These are phyloP conservation scores for Plenodomus lindquistii DNA, from an alignment of 2,329 filamentous ascomycete species.

Conservation along the genomic window DNA sequence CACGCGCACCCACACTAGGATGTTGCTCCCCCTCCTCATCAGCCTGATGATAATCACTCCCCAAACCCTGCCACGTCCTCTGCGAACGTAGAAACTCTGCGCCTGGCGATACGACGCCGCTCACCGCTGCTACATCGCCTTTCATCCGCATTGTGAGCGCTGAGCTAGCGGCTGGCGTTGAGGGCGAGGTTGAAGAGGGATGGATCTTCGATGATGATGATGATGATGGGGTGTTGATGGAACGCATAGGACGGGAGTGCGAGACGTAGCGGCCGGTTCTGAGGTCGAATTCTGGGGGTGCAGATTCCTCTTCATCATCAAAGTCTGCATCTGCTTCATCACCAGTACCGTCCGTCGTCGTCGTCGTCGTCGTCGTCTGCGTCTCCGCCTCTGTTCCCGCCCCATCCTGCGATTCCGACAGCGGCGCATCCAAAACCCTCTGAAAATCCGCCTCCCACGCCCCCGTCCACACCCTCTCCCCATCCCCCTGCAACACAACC, in stretches of 20 bases:
- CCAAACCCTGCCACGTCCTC: conserved; percentile 88
- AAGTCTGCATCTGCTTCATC: conserved; percentile 52
- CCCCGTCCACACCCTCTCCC: conserved; percentile 79
- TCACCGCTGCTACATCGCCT: conserved; percentile 77
- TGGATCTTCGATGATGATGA: too few species aligned
- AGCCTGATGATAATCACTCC: conserved; percentile 75
- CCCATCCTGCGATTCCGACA: conserved; percentile 8
- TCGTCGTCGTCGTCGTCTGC: conserved; percentile 1
- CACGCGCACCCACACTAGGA: conserved; percentile 48
- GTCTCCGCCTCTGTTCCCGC: conserved; percentile 64
- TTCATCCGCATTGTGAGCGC: conserved; percentile 67
- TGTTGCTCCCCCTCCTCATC: conserved; percentile 55
- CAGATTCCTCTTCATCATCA: conserved; percentile 70
- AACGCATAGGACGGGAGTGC: conserved; percentile 71
- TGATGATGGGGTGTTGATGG: conserved; percentile 25
- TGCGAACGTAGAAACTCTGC: conserved; percentile 83
- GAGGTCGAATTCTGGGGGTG: conserved; percentile 87
- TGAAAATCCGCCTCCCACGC: conserved; percentile 90
- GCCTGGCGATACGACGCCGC: conserved; percentile 85
- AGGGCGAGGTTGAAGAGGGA: too few species aligned
- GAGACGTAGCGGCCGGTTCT: conserved; percentile 83
- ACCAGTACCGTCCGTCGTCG: conserved; percentile 12
- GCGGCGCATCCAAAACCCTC: conserved; percentile 57
- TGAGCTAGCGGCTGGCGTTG: conserved; percentile 38
- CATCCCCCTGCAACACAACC: conserved; percentile 74